Conservation (phyloP, 331 rosid genomes). For the Malus hybrid region DNA sequence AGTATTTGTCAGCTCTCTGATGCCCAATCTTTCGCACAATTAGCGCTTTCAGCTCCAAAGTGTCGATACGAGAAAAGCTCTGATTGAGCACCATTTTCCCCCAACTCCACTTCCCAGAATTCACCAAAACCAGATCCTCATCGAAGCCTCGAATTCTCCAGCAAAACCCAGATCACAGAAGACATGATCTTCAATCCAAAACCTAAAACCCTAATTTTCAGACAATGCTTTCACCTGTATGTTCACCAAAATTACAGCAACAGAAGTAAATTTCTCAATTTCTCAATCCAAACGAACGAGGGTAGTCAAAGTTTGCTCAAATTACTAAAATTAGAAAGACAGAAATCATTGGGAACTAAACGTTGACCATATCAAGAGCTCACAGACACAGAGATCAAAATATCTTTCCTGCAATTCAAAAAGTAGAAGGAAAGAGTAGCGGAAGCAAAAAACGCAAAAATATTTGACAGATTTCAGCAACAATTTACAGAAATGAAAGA, state of each 20-base stretch:
- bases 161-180: conserved; percentile 30
- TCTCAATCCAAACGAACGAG: background rate
- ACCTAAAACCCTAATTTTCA: conserved; percentile 51
- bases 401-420: background rate
- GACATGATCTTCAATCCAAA: conserved; percentile 27
- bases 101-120: conserved; percentile 7
- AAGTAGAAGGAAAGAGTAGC: background rate
- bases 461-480: conserved; percentile 1
- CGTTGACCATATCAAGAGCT: background rate
- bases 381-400: background rate
- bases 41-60: conserved; percentile 61
- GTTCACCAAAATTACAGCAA: conserved; percentile 22
- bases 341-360: background rate
- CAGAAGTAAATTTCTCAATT: conserved; percentile 4
- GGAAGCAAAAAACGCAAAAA: background rate
- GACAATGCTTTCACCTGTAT: conserved; percentile 20
- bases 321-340: background rate
- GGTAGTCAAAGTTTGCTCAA: background rate
- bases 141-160: conserved; percentile 20
- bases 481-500: conserved; percentile 1
- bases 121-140: conserved; percentile 24
- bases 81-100: conserved; percentile 35
- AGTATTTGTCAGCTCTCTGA: conserved; percentile 65
- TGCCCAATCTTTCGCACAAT: conserved; percentile 58
- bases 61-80: conserved; percentile 54